Conservation (phyloP, 176 grass and related monocot species). For the Saccharum officinarum region DNA sequence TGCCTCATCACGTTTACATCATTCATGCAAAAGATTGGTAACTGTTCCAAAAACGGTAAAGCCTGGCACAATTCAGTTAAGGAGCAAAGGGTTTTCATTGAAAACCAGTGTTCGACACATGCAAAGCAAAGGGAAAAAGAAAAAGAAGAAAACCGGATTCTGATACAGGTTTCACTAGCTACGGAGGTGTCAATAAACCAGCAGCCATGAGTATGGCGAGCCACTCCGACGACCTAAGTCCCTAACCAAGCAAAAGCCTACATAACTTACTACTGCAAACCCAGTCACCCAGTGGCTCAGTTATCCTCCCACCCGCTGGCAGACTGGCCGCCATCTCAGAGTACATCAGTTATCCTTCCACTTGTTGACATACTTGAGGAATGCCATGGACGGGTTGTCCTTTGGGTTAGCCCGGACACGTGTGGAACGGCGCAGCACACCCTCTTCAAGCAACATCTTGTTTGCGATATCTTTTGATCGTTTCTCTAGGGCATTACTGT, state of each 20-base stretch:
- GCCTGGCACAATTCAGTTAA: neutral
- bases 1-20: slow-evolving; percentile 1
- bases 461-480: slow-evolving; percentile 62
- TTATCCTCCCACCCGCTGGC: neutral
- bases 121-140: neutral
- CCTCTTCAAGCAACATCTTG: slow-evolving; percentile 70
- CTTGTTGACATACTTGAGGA: slow-evolving; percentile 86
- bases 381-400: slow-evolving; percentile 69
- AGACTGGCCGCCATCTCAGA: neutral
- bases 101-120: neutral
- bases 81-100: neutral
- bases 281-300: neutral
- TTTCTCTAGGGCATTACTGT: slow-evolving; percentile 69
- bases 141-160: neutral
- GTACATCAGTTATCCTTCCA: slow-evolving; percentile 64
- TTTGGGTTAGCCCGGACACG: slow-evolving; percentile 78
- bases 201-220: neutral
- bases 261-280: neutral
- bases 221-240: neutral
- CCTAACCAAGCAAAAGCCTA: neutral
- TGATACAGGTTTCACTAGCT: slow-evolving; percentile 10
- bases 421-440: slow-evolving; percentile 67
- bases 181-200: neutral
- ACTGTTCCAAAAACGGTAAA: neutral
- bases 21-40: neutral